Evolutionary conservation across 192 early-diverging fungal genomes (phyloP), one percentile per base, ranked within the genome.

Genomic region (Podochytrium sp.): DNA sequence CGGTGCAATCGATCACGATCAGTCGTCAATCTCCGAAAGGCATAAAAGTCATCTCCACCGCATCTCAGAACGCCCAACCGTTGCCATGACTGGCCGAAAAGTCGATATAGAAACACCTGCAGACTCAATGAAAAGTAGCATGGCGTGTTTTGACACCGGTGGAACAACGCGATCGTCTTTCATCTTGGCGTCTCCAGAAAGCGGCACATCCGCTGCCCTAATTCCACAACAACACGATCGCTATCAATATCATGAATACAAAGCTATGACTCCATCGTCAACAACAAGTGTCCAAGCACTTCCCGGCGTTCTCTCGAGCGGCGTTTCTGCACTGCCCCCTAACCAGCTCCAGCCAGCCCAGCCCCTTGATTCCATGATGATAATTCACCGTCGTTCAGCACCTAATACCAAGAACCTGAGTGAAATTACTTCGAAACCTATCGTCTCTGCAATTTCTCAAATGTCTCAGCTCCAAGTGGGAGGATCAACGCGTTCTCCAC

Each of bases 91-190:
- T 3, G 63, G 63, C 6, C 10, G 63, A 27, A 65, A 65, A 47
- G 63, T 65, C 7, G 63, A 65, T 47, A 65, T 65, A 14, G 63
- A 65, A 49, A 65, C 63, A 27, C 63, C 63, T 27, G 43, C 63
- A 27, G 63, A 47, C 12, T 65, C 63, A 6, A 61, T 61, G 59
- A 29, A 33, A 12, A 61, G 37, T 30, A 65, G 63, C 47, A 41
- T 65, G 63, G 63, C 63, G 63, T 65, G n/a, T 47, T 65, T 12
- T 35, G 30, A 29, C 30, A 18, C 43, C 41, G 20, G 25, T 18
- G 41, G 33, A 5, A 43, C 35, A n/a, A 14, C 59, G 18, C 12
- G 25, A 20, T 61, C 59, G 20, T 16, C 16, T 37, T 37, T 39
- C 32, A 37, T 33, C 16, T 12, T 20, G 1, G 20, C 59, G 38